phyloP scores from a whole-genome alignment of 1,139 yeast genomes.

The Diutina ranongensis region DNA sequence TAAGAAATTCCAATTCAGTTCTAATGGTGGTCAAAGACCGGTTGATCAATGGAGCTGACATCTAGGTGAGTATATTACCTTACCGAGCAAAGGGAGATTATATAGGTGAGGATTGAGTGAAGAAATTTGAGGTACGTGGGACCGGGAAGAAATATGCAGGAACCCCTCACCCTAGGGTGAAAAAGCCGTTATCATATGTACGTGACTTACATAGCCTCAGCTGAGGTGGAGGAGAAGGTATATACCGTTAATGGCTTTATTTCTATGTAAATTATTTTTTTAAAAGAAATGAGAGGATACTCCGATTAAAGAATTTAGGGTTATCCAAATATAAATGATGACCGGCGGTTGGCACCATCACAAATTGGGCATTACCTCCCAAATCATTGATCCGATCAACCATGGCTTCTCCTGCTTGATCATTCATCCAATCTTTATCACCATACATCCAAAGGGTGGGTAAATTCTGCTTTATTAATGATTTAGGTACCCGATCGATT shows the following conservation, averaged over 20 bases:
- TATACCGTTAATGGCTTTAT: background rate
- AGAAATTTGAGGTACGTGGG: no score
- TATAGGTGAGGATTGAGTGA: no score
- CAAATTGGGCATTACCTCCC: constrained; percentile 11
- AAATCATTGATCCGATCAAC: constrained; percentile 27
- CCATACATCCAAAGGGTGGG: constrained; percentile 38
- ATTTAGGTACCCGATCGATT: constrained; percentile 30
- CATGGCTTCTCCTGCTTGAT: constrained; percentile 31
- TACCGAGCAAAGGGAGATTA: no score
- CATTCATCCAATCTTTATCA: constrained; percentile 19
- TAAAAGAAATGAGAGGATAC: background rate
- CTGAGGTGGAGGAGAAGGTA: no score
- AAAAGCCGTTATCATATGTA: no score
- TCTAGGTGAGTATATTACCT: no score
- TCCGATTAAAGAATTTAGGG: constrained; percentile 17
- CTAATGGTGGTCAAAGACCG: constrained; percentile 66
- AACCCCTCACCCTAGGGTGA: background rate
- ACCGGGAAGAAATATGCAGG: no score
- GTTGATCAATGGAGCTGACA: constrained; percentile 56
- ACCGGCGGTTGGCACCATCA: constrained; percentile 18
- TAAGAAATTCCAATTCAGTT: constrained; percentile 72
- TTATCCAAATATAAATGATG: constrained; percentile 77
- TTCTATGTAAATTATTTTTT: background rate
- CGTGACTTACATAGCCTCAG: background rate
- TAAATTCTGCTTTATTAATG: constrained; percentile 23